These are phyloP conservation scores for Amoebophrya sp. DNA, from an alignment of 169 alveolate species.

Conservation along the genomic window DNA sequence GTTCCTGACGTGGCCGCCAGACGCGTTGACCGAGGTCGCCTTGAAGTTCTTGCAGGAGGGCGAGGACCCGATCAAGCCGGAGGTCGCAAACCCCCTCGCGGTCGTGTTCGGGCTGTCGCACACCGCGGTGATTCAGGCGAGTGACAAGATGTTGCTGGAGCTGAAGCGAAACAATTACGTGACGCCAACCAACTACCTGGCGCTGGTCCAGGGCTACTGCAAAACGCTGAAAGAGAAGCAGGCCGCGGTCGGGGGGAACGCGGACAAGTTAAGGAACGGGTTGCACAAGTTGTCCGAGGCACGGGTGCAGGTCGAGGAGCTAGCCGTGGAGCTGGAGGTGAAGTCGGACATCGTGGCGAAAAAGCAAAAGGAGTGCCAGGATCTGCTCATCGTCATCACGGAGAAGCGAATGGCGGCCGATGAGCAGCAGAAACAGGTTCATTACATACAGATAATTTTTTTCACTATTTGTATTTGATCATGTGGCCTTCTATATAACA, in stretches of 20 bases:
- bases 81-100: slow-evolving; percentile 61
- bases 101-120: slow-evolving; percentile 75
- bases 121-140: slow-evolving; percentile 61
- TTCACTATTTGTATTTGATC: not conserved
- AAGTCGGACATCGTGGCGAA: slow-evolving; percentile 75
- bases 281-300: slow-evolving; percentile 83
- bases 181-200: slow-evolving; percentile 89
- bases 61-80: slow-evolving; percentile 40
- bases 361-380: slow-evolving; percentile 80
- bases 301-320: slow-evolving; percentile 73
- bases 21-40: slow-evolving; percentile 87
- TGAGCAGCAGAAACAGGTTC: slow-evolving; percentile 62
- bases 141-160: slow-evolving; percentile 65
- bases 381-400: slow-evolving; percentile 71
- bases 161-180: slow-evolving; percentile 80
- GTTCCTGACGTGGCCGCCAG: slow-evolving; percentile 93
- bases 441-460: not conserved
- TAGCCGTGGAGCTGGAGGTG: slow-evolving; percentile 74
- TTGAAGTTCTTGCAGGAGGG: slow-evolving; percentile 65
- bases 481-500: not conserved
- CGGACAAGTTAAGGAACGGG: slow-evolving; percentile 79
- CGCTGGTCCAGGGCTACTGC: slow-evolving; percentile 79
- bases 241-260: slow-evolving; percentile 71
- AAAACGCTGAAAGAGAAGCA: slow-evolving; percentile 65
- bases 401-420: slow-evolving; percentile 77